Base-by-base conservation (phyloP, 2,329 filamentous ascomycete species). In the Colletotrichum viniferum region DNA sequence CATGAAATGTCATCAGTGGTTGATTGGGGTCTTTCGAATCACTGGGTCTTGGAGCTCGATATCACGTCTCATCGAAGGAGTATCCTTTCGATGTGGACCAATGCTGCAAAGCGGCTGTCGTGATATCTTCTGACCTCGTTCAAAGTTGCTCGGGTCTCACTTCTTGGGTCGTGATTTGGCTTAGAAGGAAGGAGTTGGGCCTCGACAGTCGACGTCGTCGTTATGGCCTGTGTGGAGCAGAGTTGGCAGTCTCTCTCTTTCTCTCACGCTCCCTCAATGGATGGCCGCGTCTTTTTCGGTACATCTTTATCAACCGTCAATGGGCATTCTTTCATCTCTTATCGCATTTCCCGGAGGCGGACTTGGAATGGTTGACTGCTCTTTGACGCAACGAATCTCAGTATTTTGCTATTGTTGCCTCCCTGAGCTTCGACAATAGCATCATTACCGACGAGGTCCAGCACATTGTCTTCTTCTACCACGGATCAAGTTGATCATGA, bases 1-100 rank as follows among this genome's bases (percentile, higher is more conserved):
- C 10, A 48, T 48, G 5, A 13, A 0, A 5, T 3, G 0, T 21
- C 3, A 3, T 12, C n/a, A 13, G n/a, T 21, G 18, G 12, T 1
- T 13, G 43, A 48, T 3, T 2, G 4, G 13, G 7, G 5, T 4
- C 43, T 48, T 21, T 1, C 10, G 43, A 48, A 1, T 21, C 43
- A 4, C n/a, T 21, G n/a, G 5, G 43, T 48, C 10, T 48, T 21
- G 5, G n/a, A 21, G 18, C n/a, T 48, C 0, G 10, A 48, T 2
- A 3, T 7, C n/a, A 13, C 10, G 3, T 48, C 10, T 0, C 4
- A 13, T 48, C 43, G 2, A 21, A 21, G 10, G 2, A 48, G 43
- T 5, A 21, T 48, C 10, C 4, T 21, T 48, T 21, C 43, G n/a
- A 7, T 13, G 5, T 7, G 6, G 4, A 0, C 10, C n/a, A 21